phyloP scores from a whole-genome alignment of 2,329 filamentous ascomycete species.

The Phaeosphaeriaceae sp. region DNA sequence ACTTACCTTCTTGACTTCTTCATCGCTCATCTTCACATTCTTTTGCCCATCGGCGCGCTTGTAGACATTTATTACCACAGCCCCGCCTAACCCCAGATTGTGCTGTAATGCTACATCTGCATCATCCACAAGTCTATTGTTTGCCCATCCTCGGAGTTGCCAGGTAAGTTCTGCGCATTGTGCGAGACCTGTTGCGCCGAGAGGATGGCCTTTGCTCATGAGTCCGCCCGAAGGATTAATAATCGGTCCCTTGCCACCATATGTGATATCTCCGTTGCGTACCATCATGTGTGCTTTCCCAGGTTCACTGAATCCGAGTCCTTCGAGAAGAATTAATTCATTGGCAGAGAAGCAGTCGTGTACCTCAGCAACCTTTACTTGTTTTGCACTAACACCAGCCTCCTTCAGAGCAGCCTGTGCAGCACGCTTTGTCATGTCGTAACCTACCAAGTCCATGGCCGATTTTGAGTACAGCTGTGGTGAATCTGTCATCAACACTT shows the following conservation, averaged over 20 bases:
- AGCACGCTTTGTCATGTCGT: constrained; percentile 80
- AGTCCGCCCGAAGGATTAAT: constrained; percentile 93
- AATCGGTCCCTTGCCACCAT: constrained; percentile 74
- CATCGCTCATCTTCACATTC: constrained; percentile 66
- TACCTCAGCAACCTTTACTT: constrained; percentile 85
- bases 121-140: constrained; percentile 74
- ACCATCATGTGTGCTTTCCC: constrained; percentile 94
- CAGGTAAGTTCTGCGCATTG: constrained; percentile 94
- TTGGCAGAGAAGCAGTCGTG: constrained; percentile 98
- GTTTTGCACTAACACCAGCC: constrained; percentile 68
- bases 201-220: constrained; percentile 92
- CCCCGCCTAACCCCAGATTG: constrained; percentile 89
- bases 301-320: constrained; percentile 74
- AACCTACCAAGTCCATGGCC: constrained; percentile 87
- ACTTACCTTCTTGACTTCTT: constrained; percentile 68
- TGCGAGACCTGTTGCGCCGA: constrained; percentile 89
- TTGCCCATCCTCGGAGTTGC: constrained; percentile 95
- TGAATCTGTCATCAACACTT: constrained; percentile 81
- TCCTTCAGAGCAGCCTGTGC: constrained; percentile 72
- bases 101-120: constrained; percentile 83
- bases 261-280: constrained; percentile 84
- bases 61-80: constrained; percentile 88
- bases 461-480: constrained; percentile 78
- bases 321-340: constrained; percentile 87
- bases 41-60: constrained; percentile 77